Base-by-base conservation (phyloP, 441 rosid genomes). In the Theobroma grandiflorum region DNA sequence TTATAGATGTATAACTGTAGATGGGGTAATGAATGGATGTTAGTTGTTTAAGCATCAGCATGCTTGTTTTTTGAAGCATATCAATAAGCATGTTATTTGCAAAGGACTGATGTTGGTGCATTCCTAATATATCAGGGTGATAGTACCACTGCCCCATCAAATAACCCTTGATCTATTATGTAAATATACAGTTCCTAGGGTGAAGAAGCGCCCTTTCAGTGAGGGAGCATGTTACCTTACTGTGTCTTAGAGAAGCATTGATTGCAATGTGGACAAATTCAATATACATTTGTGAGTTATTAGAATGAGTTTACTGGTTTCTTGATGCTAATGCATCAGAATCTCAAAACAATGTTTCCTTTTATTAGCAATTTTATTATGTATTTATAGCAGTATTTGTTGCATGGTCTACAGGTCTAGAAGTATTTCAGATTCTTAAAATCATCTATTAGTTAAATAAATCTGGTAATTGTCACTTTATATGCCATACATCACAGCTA, bases 331-430 rank as follows among this genome's bases (percentile, higher is more conserved):
- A 64, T 7, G 45, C 69, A 16, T 64, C 16, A 37, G 22, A 14
- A 37, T 64, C 45, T 64, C n/a, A 37, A 37, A 16, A 16, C 42
- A 8, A 16, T 64, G 22, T 37, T 64, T 64, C 45, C 16, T 9
- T 37, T 61, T 31, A 61, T 11, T 16, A 64, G 20, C 43, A 37
- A 37, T 64, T 64, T 31, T 72, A 35, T 7, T 52, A 35, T 22
- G 35, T 35, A 11, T 52, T 72, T 52, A 45, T 9, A 33, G 15
- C 40, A n/a, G 31, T 72, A 37, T 52, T 35, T 71, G 45, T 71
- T 71, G 22, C 45, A 50, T 49, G 59, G 55, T 71, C 75, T 50
- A 6, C 55, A 68, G 59, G 26, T 71, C 43, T 71, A 50, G 43
- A n/a, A 64, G 45, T 8, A 37, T 37, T 64, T 64, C 20, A 37